Base-by-base conservation (phyloP, 2,329 filamentous ascomycete species). In the Helminthosporium solani region DNA sequence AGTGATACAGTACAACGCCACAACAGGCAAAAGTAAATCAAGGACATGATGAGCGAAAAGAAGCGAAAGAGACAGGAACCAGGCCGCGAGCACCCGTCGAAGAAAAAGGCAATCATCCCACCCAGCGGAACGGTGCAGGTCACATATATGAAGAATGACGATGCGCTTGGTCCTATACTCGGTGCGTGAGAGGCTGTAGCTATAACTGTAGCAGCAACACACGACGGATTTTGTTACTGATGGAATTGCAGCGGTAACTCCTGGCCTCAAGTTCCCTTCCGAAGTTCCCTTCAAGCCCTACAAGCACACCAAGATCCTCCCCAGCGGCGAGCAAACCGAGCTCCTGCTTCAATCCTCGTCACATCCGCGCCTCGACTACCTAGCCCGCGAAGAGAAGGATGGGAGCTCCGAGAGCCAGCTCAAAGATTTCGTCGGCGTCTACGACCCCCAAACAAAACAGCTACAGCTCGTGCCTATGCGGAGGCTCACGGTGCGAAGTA, bases 341-440 rank as follows among this genome's bases (percentile, higher is more conserved):
- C 63, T 84, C 6, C 73, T 85, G 28, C 74, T 85, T 8, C 81
- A 85, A 49, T 82, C 82, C 5, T 82, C 81, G 20, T 71, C 78
- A 39, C 82, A 85, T 53, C 72, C 78, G 12, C 79, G 77, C 42
- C 73, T 85, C 42, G 81, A 85, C 65, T 85, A 83, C 56, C 73
- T 74, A 16, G 82, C 78, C 18, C 72, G 71, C 28, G 74, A 76
- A 47, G 75, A 79, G 44, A 70, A 73, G 33, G 71, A 75, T 40
- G 67, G 67, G 19, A 67, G 66, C 44, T 64, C 71, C 20, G 76
- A 82, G 46, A 75, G 74, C 23, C 69, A 77, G 49, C 64, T 81
- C 46, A 78, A 79, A 54, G 81, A 85, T 67, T 86, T 85, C 54
- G 65, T 84, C 48, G 82, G 79, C 41, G 71, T 85, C 34, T 82